Conservation (phyloP, 169 alveolate genomes). For the Plasmodium berghei region DNA sequence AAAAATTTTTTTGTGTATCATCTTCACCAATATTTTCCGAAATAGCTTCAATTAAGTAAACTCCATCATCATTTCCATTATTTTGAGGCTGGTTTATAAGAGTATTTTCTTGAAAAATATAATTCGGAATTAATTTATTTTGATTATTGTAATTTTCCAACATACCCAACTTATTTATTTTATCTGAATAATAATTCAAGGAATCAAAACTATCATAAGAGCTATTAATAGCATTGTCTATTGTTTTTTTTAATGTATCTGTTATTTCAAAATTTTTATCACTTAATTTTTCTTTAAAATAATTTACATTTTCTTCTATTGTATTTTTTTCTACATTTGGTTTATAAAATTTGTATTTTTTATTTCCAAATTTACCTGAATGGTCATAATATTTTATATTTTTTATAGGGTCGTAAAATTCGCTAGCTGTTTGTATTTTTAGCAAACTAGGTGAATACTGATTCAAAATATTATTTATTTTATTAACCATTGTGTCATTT, state of each 20-base stretch:
- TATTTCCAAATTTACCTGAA: too few relatives aligned
- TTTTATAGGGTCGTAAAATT: too few relatives aligned
- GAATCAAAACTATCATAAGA: slow-evolving; percentile 18
- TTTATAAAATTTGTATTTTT: too few relatives aligned
- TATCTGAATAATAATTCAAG: slow-evolving; percentile 14
- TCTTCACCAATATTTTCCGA: neutral
- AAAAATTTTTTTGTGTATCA: too few relatives aligned
- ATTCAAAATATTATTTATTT: too few relatives aligned
- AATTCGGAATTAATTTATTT: neutral
- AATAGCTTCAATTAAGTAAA: slow-evolving; percentile 2
- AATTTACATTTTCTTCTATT: neutral
- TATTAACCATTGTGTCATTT: too few relatives aligned
- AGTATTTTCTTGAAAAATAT: too few relatives aligned
- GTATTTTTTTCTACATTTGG: too few relatives aligned
- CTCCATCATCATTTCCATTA: neutral
- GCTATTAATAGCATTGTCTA: slow-evolving; percentile 54
- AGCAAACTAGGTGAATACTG: too few relatives aligned
- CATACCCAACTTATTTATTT: slow-evolving; percentile 43
- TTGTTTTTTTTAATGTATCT: neutral
- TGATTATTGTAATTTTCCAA: neutral
- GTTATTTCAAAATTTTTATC: neutral
- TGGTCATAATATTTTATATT: too few relatives aligned
- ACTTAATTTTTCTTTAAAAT: neutral
- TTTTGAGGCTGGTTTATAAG: neutral
- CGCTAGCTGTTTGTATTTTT: too few relatives aligned